Conservation (phyloP, 1,139 yeast species). For the Arxiozyma bovina region DNA sequence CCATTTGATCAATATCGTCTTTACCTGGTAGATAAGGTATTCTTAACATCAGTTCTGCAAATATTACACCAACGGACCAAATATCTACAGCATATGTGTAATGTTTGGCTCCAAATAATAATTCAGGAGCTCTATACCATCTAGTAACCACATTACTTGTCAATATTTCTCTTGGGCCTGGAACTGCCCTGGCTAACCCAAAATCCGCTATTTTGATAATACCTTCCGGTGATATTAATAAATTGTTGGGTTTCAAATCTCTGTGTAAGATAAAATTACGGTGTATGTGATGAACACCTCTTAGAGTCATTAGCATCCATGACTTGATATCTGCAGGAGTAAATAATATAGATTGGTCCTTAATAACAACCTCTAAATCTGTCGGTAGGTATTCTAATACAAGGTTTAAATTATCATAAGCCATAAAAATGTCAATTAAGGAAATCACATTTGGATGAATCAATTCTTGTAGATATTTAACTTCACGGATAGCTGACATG, state of each 20-base stretch:
- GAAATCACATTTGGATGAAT: constrained; percentile 80
- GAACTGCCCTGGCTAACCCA: constrained; percentile 82
- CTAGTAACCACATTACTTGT: constrained; percentile 93
- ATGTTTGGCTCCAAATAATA: constrained; percentile 79
- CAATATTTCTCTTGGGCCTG: constrained; percentile 68
- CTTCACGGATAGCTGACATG: constrained; percentile 95
- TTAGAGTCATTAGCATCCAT: constrained; percentile 86
- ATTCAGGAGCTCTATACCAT: constrained; percentile 95
- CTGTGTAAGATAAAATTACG: constrained; percentile 83
- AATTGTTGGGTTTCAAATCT: constrained; percentile 75
- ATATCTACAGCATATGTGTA: constrained; percentile 83
- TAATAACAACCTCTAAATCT: constrained; percentile 82
- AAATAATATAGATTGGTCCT: constrained; percentile 68
- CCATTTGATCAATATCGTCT: constrained; percentile 82
- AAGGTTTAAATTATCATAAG: constrained; percentile 62
- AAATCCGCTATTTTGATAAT: constrained; percentile 91
- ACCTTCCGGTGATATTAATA: constrained; percentile 78
- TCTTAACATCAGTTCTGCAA: constrained; percentile 90
- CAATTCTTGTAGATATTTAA: constrained; percentile 82
- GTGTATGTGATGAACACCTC: constrained; percentile 95
- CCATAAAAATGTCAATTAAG: constrained; percentile 74
- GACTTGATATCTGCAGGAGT: constrained; percentile 83
- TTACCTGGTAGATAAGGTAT: constrained; percentile 91
- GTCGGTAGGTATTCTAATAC: constrained; percentile 88
- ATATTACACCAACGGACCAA: constrained; percentile 94